Evolutionary conservation across 352 stramenopile species (phyloP).

Genomic region (Phytopythium helicoides): DNA sequence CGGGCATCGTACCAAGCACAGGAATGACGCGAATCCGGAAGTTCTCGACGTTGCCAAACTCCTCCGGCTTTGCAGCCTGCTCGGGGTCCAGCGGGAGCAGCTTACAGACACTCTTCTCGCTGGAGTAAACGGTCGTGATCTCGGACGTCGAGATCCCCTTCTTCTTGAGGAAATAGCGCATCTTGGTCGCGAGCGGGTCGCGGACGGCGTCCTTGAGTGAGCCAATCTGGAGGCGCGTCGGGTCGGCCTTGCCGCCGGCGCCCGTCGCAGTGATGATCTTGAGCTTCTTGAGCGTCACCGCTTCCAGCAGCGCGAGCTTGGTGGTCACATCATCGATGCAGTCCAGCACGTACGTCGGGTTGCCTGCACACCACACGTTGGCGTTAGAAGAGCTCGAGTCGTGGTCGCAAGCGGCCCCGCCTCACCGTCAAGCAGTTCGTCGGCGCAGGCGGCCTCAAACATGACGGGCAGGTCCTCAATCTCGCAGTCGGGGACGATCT

Average conservation of each 20-base stretch:
- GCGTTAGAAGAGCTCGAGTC: too few species aligned
- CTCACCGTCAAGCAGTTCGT: conserved; percentile 73
- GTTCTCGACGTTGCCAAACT: conserved; percentile 96
- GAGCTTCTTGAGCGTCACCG: conserved; percentile 80
- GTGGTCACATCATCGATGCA: conserved; percentile 99
- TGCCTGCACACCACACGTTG: conserved; percentile 17
- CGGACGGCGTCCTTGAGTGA: conserved; percentile 92
- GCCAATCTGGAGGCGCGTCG: conserved; percentile 96
- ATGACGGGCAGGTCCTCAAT: conserved; percentile 90
- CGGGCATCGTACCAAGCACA: conserved; percentile 93
- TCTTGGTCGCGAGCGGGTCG: conserved; percentile 95
- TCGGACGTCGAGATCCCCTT: conserved; percentile 55
- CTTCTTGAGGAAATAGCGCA: conserved; percentile 94
- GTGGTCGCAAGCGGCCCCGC: too few species aligned
- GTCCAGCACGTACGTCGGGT: conserved; percentile 95
- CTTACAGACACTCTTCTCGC: conserved; percentile 96
- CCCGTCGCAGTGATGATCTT: conserved; percentile 89
- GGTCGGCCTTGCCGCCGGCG: conserved; percentile 95
- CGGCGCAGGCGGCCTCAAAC: conserved; percentile 81
- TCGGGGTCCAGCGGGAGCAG: conserved; percentile 94
- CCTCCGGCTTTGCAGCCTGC: conserved; percentile 78
- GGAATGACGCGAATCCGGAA: conserved; percentile 96
- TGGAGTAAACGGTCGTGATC: conserved; percentile 92
- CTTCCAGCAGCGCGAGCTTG: conserved; percentile 93
- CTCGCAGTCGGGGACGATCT: conserved; percentile 77